Percentiles rank a stretch among this genome's conserved stretches.
These are phyloP conservation scores for Aspergillus texensis DNA, from an alignment of 2,329 filamentous ascomycete species.

Conservation along the genomic window DNA sequence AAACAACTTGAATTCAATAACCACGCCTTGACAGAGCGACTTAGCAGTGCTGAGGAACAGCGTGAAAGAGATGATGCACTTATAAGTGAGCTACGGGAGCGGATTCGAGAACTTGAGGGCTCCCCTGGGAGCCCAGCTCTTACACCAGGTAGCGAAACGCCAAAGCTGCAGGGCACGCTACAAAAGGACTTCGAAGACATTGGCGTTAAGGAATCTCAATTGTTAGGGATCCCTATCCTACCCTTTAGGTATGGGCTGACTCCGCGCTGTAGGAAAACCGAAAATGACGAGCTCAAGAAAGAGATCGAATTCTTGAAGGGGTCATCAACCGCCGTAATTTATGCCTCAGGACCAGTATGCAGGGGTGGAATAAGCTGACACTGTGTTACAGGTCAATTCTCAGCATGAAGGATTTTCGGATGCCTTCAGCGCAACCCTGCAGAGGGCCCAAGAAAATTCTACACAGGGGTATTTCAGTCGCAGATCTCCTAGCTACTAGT, in stretches of 20 bases:
- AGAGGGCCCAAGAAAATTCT: conserved; percentile 38
- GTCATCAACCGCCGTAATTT: conserved; percentile 24
- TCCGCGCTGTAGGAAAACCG: conserved; percentile 36
- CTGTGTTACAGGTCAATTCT: conserved; percentile 28
- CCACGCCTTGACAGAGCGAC: conserved; percentile 48
- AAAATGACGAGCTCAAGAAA: conserved; percentile 44
- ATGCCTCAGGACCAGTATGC: not conserved
- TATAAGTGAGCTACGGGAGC: conserved; percentile 46
- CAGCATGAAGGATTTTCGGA: conserved; percentile 38
- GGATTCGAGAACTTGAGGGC: conserved; percentile 46
- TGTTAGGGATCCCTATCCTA: conserved; percentile 31
- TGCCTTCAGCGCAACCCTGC: conserved; percentile 32
- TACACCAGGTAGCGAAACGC: conserved; percentile 41
- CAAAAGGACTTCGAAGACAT: conserved; percentile 47
- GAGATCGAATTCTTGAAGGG: conserved; percentile 38
- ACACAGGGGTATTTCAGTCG: conserved; percentile 35
- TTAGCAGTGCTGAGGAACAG: conserved; percentile 48
- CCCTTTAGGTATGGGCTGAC: conserved; percentile 22
- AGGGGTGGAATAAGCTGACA: conserved; percentile 8
- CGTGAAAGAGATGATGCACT: conserved; percentile 44
- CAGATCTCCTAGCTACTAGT: not conserved
- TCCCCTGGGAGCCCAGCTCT: conserved; percentile 41
- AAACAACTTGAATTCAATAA: conserved; percentile 54
- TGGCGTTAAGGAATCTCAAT: conserved; percentile 41
- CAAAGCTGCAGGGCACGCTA: conserved; percentile 42